phyloP scores from a whole-genome alignment of 164 flowering plant species.

The Dillenia turbinata region DNA sequence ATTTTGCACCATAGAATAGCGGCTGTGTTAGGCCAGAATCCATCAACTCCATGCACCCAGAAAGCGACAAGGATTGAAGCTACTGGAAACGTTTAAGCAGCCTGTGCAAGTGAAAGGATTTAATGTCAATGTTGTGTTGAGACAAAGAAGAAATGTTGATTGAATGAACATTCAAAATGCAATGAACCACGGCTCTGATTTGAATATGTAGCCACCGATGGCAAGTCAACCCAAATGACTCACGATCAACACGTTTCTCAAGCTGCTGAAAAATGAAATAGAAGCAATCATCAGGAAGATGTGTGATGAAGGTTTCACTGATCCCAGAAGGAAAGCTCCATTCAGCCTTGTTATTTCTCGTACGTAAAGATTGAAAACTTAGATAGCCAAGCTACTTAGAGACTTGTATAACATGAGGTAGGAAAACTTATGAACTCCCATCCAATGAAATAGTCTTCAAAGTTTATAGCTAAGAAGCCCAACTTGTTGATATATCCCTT shows the following conservation, averaged over 20 bases:
- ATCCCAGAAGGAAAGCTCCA: constrained; percentile 13
- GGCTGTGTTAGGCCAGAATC: constrained; percentile 44
- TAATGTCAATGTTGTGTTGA: constrained; percentile 15
- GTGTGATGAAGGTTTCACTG: constrained; percentile 28
- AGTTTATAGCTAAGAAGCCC: too few species aligned
- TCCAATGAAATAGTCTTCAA: too few species aligned
- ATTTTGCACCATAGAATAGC: constrained; percentile 33
- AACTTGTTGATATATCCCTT: too few species aligned
- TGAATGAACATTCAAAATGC: constrained; percentile 48
- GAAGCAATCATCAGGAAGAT: constrained; percentile 70
- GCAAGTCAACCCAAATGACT: constrained; percentile 76
- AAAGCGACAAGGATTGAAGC: constrained; percentile 43
- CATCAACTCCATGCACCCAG: constrained; percentile 55
- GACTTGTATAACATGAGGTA: too few species aligned
- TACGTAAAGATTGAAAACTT: too few species aligned
- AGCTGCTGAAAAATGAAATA: constrained; percentile 37
- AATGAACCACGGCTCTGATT: constrained; percentile 46
- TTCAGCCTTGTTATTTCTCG: constrained; percentile 1
- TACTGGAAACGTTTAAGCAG: constrained; percentile 51
- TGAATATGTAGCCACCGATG: constrained; percentile 63
- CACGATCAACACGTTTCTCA: constrained; percentile 33
- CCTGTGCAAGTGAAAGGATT: constrained; percentile 32
- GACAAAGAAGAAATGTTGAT: constrained; percentile 16
- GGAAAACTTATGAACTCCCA: too few species aligned
- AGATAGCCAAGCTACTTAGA: too few species aligned